A percentile compares a stretch with the other conserved stretches of the same genome.
phyloP scores from a whole-genome alignment of 2,329 filamentous ascomycete species.

The Colletotrichum kahawae region DNA sequence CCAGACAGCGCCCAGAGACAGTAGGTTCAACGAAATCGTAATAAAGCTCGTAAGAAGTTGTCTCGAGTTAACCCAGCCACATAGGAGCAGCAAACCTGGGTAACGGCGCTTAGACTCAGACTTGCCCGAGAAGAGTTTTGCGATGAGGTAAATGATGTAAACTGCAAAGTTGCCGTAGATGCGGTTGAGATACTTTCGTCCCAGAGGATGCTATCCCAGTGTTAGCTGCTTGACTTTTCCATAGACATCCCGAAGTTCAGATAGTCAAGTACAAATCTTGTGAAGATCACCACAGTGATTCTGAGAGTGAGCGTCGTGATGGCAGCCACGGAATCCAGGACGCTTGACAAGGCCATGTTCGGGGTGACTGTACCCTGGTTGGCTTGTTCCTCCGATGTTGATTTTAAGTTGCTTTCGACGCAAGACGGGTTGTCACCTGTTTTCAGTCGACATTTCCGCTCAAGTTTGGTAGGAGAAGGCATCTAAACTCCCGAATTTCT shows the following conservation, averaged over 20 bases:
- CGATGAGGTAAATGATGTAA: neutral
- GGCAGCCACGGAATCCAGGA: neutral
- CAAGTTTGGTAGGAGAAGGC: neutral
- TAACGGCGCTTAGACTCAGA: neutral
- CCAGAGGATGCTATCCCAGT: neutral
- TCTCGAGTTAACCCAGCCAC: neutral
- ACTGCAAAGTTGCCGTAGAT: neutral
- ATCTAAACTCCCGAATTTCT: neutral
- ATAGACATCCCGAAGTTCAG: neutral
- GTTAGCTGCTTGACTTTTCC: neutral
- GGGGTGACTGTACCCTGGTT: neutral
- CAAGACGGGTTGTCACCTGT: neutral
- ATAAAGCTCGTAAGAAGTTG: neutral
- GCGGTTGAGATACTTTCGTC: neutral
- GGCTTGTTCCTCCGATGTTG: neutral
- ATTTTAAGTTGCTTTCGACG: neutral
- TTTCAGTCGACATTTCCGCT: neutral
- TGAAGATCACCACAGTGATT: neutral
- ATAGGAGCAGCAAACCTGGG: neutral
- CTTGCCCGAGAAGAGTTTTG: neutral
- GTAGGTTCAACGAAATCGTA: neutral
- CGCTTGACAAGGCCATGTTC: neutral
- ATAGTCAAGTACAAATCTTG: neutral
- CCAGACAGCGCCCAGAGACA: conserved; percentile 1
- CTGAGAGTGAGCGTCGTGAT: neutral